Evolutionary conservation across 2,329 filamentous ascomycete genomes (phyloP), one percentile per base, ranked within the genome.

Genomic region (Dothiorella sarmentorum): DNA sequence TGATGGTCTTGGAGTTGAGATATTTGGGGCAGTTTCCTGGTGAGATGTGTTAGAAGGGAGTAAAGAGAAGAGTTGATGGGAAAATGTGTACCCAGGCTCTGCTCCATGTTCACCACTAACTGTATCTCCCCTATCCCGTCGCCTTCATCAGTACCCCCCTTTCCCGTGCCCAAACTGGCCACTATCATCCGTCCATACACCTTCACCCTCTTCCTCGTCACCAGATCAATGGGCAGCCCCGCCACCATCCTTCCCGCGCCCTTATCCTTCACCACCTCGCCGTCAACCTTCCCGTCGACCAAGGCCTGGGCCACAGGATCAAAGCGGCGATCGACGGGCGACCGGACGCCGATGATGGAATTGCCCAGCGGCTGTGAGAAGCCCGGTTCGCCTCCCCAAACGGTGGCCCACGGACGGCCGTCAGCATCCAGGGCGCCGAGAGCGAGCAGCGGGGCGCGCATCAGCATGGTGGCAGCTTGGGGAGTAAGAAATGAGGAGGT

Each of bases 1-100:
- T 68, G 37, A 95, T 83, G 2, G 76, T 75, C 68, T 89, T 91
- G 66, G 83, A 84, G 71, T 93, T 94, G 31, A 96, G 69, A 66
- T 96, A 96, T 72, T 96, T 96, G 1, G 91, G 90, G 66, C 90
- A 95, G 65, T 94, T 95, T 0, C 89, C 86, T 75, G 42, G 11
- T 24, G 0, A 15, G 6, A 7, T 13, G 0, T n/a, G 42, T 44
- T 4, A 44, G 22, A 4, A 40, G 2, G 7, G 37, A 40, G 7
- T 20, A 11, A 2, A 17, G 15, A n/a, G 33, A 13, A 13, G 9
- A 13, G 2, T 17, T 20, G 9, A 24, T 0, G n/a, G 7, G 2
- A 43, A 22, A 42, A 43, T 31, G 31, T 52, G 24, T 9, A 77
- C 78, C 83, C 7, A 95, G 67, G 63, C 85, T 88, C 71, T 89